Conservation (phyloP, 345 rosid species). For the Leavenworthia alabamica region DNA sequence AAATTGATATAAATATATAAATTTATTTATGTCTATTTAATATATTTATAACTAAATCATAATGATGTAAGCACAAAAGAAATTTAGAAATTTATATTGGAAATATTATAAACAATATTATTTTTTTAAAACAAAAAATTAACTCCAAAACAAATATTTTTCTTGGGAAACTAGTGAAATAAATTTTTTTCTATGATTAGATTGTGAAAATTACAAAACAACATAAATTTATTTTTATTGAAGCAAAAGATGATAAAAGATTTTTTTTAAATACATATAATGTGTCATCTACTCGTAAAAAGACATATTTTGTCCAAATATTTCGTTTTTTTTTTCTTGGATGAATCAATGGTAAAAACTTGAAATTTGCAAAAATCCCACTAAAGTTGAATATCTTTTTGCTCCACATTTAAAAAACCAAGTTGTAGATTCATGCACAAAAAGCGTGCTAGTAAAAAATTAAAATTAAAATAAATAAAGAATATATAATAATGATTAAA, state of each 20-base stretch:
- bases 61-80: too few species aligned
- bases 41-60: too few species aligned
- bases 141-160: too few species aligned
- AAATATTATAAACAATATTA: too few species aligned
- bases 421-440: constrained; percentile 16
- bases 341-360: background rate
- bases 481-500: background rate
- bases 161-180: too few species aligned
- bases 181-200: too few species aligned
- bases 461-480: background rate
- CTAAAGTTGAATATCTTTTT: constrained; percentile 20
- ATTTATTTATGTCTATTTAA: too few species aligned
- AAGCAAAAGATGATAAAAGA: background rate
- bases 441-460: constrained; percentile 20
- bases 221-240: too few species aligned
- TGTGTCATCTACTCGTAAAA: background rate
- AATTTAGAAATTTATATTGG: too few species aligned
- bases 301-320: constrained; percentile 16
- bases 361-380: constrained; percentile 4
- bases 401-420: background rate
- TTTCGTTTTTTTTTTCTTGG: background rate
- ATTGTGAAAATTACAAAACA: too few species aligned
- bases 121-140: too few species aligned
- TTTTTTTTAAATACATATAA: background rate
- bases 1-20: too few species aligned